Base-by-base conservation (phyloP, 257 asterid species). In the Fraxinus americana region DNA sequence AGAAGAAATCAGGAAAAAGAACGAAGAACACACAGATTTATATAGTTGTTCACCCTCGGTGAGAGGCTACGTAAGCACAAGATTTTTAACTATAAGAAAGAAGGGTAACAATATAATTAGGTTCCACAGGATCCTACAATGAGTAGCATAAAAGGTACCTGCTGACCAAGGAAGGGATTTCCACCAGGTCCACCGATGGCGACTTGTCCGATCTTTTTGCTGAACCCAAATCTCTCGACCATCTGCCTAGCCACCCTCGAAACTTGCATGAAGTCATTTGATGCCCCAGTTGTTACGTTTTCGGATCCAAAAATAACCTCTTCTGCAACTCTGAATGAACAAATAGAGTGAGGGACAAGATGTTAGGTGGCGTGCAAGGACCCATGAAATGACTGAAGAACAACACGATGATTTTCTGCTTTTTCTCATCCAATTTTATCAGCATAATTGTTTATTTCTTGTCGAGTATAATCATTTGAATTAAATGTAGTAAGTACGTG, bases 151-250 rank as follows among this genome's bases (percentile, higher is more conserved):
- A 39, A 1, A 70, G 17, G 74, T 80, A 92, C 98, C 97, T 90
- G 96, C 77, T 92, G 98, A 45, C 98, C 98, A 5, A 95, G 90
- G 89, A 92, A 94, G 78, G 99, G 98, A 78, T 93, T 92, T 77
- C 97, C 98, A 39, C 98, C 97, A 8, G 86, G 83, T 30, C 97
- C 98, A 3, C 99, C 99, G 8, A 96, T 88, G 77, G 99, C 99
- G 10, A 93, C 85, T 82, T 96, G 98, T 48, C 99, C 98, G 1
- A 96, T 96, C 90, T 92, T 92, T 75, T 91, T 89, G 92, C 99
- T 96, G 92, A 96, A 96, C 29, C 98, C 98, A 41, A 93, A 93
- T 75, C 97, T 91, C 91, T 93, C 99, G 2, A 93, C 98, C 99
- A 96, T 96, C 83, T 96, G 99, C 73, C 99, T 85, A 16, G 98